Base-by-base conservation (phyloP, 164 flowering plant species). In the Santalum album region DNA sequence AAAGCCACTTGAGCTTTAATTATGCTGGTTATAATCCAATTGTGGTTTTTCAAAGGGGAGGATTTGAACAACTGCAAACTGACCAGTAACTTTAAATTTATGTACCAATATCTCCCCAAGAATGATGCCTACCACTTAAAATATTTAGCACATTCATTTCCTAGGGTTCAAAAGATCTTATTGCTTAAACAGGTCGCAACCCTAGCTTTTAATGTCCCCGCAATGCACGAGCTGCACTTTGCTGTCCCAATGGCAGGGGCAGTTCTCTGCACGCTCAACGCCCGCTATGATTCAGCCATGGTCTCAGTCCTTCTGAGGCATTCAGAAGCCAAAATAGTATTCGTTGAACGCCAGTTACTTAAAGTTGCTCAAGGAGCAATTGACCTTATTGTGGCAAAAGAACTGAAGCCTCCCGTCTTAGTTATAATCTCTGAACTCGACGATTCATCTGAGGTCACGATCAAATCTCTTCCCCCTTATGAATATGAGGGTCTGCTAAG, bases 221-320 rank as follows among this genome's bases (percentile, higher is more conserved):
- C 81, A 45, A 76, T 85, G 78, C 70, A 78, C 42, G 94, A 85
- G 74, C 70, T 85, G 27, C 89, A 82, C 65, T 85, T 85, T 62
- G 92, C 73, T 1, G 84, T 78, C 19, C 89, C 94, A 39, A 85
- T 85, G 89, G 72, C 83, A 12, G 89, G 94, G 27, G 94, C 78
- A 19, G 53, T 82, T 53, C 73, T 85, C 14, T 80, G 83, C 49
- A 65, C 94, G 2, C 75, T 85, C 5, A 85, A 85, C 55, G 69
- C 63, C 19, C 77, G 85, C 1, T 72, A 64, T 21, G 83, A 85
- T 53, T 56, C 86, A 23, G 49, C 72, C 27, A 79, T 75, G 82
- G 26, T 86, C 2, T 72, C 87, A 7, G 32, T 58, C 16, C 58
- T 80, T 0, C 61, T 86, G 38, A 49, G 44, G 26, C 94, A 86